Conservation (phyloP, 2,329 filamentous ascomycete genomes). For the Volutella citrinella region DNA sequence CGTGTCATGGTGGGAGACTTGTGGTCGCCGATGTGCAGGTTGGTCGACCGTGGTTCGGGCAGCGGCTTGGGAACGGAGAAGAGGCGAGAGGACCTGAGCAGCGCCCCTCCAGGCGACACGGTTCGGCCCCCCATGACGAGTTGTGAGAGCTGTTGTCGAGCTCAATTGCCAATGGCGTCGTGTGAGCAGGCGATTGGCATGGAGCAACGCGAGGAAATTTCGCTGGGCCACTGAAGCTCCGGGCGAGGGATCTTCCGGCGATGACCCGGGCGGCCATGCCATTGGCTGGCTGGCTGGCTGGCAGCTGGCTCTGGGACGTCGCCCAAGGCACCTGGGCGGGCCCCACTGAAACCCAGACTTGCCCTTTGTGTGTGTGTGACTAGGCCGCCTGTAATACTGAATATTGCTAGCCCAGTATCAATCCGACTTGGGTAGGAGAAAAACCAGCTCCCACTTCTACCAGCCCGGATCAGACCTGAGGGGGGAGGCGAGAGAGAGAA, state of each 20-base stretch:
- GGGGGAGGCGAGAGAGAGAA: constrained; percentile 8
- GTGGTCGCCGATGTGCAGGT: constrained; percentile 31
- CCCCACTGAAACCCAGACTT: constrained; percentile 20
- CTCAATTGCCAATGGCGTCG: constrained; percentile 28
- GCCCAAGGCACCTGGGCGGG: constrained; percentile 6
- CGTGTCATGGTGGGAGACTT: constrained; percentile 55
- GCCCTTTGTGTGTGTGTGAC: no score
- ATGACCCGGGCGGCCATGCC: constrained; percentile 28
- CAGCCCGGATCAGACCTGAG: no score
- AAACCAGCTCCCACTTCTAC: no score
- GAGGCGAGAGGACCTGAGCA: constrained; percentile 83
- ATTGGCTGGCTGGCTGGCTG: constrained; percentile 23
- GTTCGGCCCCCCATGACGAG: constrained; percentile 31
- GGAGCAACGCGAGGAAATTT: constrained; percentile 27
- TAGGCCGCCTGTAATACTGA: no score
- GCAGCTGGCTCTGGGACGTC: no score
- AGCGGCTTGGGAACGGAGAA: constrained; percentile 83
- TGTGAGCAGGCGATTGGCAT: constrained; percentile 16
- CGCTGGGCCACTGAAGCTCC: constrained; percentile 20
- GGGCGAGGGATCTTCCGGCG: constrained; percentile 23
- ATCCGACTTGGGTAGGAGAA: no score
- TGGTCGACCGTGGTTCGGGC: constrained; percentile 55
- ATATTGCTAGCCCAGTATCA: no score
- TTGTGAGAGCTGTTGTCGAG: constrained; percentile 22
- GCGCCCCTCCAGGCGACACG: constrained; percentile 60